These are phyloP conservation scores for Cochlearia excelsa DNA, from an alignment of 345 rosid genomes.

Conservation along the genomic window DNA sequence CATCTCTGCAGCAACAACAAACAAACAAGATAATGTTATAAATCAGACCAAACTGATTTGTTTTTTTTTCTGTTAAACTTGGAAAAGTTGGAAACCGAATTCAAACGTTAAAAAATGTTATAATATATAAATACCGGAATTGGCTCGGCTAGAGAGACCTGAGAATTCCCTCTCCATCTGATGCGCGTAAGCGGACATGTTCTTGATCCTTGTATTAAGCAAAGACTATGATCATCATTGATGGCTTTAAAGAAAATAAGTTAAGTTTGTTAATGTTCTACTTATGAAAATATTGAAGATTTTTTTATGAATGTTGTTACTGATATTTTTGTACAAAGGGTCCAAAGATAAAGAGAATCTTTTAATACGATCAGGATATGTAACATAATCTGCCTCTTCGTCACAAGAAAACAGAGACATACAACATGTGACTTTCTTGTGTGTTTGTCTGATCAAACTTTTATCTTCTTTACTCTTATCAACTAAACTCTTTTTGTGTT, in stretches of 20 bases:
- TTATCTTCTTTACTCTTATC: conserved; percentile 22
- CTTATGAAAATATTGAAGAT: background rate
- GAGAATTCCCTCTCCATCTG: conserved; percentile 77
- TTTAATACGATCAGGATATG: conserved; percentile 17
- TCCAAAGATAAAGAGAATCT: conserved; percentile 15
- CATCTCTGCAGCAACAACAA: conserved; percentile 41
- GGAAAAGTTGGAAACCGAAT: background rate
- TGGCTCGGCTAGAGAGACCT: conserved; percentile 58
- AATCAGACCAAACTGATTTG: no score
- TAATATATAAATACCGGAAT: conserved; percentile 49
- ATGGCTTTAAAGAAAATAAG: no score
- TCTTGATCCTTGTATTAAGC: background rate
- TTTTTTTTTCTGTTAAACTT: no score
- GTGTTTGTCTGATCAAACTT: background rate
- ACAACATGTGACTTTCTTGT: conserved; percentile 25
- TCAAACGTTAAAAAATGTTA: background rate
- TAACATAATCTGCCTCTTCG: conserved; percentile 6
- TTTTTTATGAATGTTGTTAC: background rate
- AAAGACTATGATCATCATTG: background rate
- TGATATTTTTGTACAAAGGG: background rate
- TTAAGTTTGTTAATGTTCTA: no score
- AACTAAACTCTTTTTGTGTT: background rate
- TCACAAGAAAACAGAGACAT: conserved; percentile 28
- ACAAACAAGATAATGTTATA: background rate
- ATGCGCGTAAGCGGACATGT: conserved; percentile 70